Evolutionary conservation across 305 asterid genomes (phyloP), one percentile per base, ranked within the genome.

Genomic region (Fraxinus greggii): DNA sequence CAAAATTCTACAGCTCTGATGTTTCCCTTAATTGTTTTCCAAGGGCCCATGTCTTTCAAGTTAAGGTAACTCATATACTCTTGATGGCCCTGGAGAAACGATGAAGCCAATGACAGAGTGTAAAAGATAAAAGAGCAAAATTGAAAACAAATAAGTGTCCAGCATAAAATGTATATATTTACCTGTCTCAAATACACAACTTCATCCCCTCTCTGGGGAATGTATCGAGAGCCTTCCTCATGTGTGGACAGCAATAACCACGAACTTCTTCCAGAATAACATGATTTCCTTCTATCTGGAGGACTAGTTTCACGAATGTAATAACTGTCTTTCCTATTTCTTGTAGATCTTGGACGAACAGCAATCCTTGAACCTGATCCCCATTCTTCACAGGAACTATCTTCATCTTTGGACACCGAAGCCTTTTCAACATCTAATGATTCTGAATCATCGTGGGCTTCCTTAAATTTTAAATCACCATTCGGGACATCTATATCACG

Each of bases 181-280:
- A 96, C 98, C 98, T 96, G 98, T 88, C 97, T 89, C 87, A 96
- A 85, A 81, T 94, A 96, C 65, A 89, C 98, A 80, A 96, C 92
- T 70, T 94, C 95, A 78, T 96, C 99, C 83, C 94, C 95, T 75
- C 19, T 84, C 86, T 96, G 99, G 69, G 98, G 98, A 83, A 96
- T 93, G 87, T 94, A 96, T 21, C 98, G 92, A 35, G 91, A 91
- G 54, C 98, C 97, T 88, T 92, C 97, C 89, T 94, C 98, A 24
- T 90, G 97, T n/a, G 87, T 91, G 67, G 94, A 89, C 86, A 96
- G 74, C 95, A 89, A 84, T 87, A 96, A 89, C 99, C 99, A 96
- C 40, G 97, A 93, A 85, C 91, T 91, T 90, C 86, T 93, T 75
- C 92, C 90, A 70, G 84, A 86, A 78, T 89, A 95, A 81, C 74